phyloP scores from a whole-genome alignment of 768 basidiomycete species.

The Tremella yokohamensis region DNA sequence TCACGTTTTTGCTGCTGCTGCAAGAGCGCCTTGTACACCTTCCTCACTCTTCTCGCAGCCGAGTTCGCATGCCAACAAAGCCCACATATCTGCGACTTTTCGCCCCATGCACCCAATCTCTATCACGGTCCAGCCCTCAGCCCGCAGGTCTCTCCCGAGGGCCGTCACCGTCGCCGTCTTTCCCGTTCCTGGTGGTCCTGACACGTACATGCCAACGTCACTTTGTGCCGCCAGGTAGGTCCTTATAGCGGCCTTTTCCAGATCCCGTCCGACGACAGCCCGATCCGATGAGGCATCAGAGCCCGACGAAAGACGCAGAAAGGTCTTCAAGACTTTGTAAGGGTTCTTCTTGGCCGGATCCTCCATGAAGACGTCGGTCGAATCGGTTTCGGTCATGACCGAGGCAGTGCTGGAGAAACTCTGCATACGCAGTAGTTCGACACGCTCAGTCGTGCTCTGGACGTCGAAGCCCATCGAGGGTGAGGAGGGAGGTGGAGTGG shows the following conservation, averaged over 20 bases:
- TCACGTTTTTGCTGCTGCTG: slow-evolving; percentile 18
- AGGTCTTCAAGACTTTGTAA: slow-evolving; percentile 47
- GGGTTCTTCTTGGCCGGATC: slow-evolving; percentile 26
- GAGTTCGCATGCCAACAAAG: slow-evolving; percentile 36
- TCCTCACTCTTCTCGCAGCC: slow-evolving; percentile 36
- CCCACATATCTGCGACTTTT: slow-evolving; percentile 44
- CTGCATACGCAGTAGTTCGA: slow-evolving; percentile 37
- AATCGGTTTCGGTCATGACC: slow-evolving; percentile 4
- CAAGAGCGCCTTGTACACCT: slow-evolving; percentile 20
- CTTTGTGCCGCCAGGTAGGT: slow-evolving; percentile 28
- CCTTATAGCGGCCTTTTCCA: slow-evolving; percentile 36
- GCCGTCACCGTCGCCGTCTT: slow-evolving; percentile 54
- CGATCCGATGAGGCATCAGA: slow-evolving; percentile 15
- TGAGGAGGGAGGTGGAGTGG: slow-evolving; percentile 38
- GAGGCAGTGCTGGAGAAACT: slow-evolving; percentile 7
- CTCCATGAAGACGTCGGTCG: background rate
- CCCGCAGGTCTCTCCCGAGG: slow-evolving; percentile 29
- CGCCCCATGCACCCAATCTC: slow-evolving; percentile 51
- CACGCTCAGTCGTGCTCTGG: slow-evolving; percentile 23
- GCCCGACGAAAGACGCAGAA: slow-evolving; percentile 36
- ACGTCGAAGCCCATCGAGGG: slow-evolving; percentile 23
- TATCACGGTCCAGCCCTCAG: slow-evolving; percentile 38
- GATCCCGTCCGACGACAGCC: slow-evolving; percentile 43
- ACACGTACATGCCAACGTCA: slow-evolving; percentile 62
- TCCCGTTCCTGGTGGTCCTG: slow-evolving; percentile 89